A percentile compares a stretch with the other conserved stretches of the same genome.
Evolutionary conservation across 2,329 filamentous ascomycete species (phyloP).

Genomic region (Botrytis sinoallii): DNA sequence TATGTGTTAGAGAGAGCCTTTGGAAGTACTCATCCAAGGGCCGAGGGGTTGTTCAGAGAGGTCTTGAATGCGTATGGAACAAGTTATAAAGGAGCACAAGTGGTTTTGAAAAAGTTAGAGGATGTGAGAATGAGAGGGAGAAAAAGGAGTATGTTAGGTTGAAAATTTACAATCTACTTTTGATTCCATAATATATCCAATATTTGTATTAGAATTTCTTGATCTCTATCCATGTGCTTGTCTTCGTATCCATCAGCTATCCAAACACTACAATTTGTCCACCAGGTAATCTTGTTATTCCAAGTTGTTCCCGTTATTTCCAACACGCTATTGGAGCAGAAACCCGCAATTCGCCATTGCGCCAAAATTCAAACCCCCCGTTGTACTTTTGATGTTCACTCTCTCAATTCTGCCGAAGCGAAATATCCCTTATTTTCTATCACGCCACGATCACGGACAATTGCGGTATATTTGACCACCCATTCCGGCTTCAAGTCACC

Average conservation of each 20-base stretch:
- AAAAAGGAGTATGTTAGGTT: constrained; percentile 97
- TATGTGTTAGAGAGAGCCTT: constrained; percentile 96
- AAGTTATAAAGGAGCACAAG: constrained; percentile 70
- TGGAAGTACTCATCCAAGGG: constrained; percentile 86
- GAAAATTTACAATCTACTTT: constrained; percentile 21
- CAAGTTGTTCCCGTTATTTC: neutral
- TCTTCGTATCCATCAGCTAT: neutral
- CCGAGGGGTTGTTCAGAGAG: constrained; percentile 71
- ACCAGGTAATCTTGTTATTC: neutral
- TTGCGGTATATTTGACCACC: constrained; percentile 97
- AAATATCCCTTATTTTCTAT: constrained; percentile 99
- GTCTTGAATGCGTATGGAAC: constrained; percentile 72
- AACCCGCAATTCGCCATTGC: neutral
- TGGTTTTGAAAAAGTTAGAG: constrained; percentile 78
- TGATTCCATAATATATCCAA: neutral
- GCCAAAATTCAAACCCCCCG: neutral
- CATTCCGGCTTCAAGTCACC: constrained; percentile 84
- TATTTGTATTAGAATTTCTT: neutral
- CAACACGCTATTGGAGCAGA: neutral
- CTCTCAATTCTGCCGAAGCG: constrained; percentile 71
- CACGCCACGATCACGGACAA: constrained; percentile 88
- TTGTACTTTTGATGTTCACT: constrained; percentile 29
- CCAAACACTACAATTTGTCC: neutral
- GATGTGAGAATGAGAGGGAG: constrained; percentile 90
- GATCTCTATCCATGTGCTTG: neutral